Percentiles rank a stretch among this genome's conserved stretches.
phyloP scores from a whole-genome alignment of 2,329 filamentous ascomycete species.

The Pestalotiopsis sp. region DNA sequence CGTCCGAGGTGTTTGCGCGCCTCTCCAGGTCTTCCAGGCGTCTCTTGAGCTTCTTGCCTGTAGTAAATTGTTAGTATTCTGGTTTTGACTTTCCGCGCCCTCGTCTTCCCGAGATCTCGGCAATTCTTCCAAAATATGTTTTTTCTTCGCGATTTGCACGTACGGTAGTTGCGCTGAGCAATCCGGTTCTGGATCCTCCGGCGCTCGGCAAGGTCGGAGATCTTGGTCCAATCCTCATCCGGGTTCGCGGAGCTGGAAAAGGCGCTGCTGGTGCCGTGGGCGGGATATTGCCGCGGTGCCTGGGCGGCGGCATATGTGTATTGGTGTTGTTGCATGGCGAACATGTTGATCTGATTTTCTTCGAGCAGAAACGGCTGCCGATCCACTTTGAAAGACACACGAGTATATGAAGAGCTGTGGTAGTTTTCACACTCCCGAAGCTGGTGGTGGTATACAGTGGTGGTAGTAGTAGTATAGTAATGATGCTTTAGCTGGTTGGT shows the following conservation, averaged over 20 bases:
- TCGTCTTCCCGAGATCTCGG: constrained; percentile 4
- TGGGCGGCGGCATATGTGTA: constrained; percentile 41
- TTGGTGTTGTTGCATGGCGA: constrained; percentile 45
- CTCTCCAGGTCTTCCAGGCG: constrained; percentile 84
- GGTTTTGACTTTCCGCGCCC: not conserved
- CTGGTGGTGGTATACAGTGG: not conserved
- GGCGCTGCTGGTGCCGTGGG: constrained; percentile 85
- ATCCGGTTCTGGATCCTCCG: constrained; percentile 96
- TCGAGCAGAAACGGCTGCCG: not conserved
- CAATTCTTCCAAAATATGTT: not conserved
- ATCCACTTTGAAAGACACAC: not conserved
- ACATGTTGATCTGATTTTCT: constrained; percentile 35
- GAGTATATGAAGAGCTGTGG: not conserved
- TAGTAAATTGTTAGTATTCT: constrained; percentile 17
- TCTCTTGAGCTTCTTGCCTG: constrained; percentile 92
- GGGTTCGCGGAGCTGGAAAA: constrained; percentile 94
- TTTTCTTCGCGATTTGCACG: constrained; percentile 21
- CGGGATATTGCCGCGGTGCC: constrained; percentile 67
- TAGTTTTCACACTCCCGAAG: not conserved
- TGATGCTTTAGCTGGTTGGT: not conserved
- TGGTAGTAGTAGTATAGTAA: not conserved
- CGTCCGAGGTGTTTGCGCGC: constrained; percentile 64
- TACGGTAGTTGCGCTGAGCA: constrained; percentile 96
- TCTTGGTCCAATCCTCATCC: constrained; percentile 99
- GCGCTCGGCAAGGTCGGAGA: constrained; percentile 93